A percentile compares a stretch with the other conserved stretches of the same genome.
Conservation (phyloP, 2,329 filamentous ascomycete species). For the Orbilia oligospora region DNA sequence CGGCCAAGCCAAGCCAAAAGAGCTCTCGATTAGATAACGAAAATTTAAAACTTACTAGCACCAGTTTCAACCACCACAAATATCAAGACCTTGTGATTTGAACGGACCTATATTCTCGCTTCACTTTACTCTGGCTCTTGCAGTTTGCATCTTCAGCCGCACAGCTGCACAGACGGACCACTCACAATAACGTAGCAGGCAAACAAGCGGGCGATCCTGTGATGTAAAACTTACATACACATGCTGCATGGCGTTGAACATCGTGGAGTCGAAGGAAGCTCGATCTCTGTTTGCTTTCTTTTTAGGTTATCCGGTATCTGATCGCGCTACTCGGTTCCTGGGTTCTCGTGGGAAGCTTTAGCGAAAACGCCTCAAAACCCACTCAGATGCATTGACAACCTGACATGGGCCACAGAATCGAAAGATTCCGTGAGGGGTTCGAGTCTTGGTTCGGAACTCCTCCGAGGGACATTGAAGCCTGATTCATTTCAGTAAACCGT, state of each 20-base stretch:
- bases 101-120: conserved; percentile 3
- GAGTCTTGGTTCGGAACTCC: conserved; percentile 23
- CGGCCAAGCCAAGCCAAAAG: conserved; percentile 15
- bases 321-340: conserved; percentile 31
- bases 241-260: conserved; percentile 18
- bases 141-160: conserved; percentile 14
- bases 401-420: conserved; percentile 14
- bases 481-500: not conserved
- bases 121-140: conserved; percentile 16
- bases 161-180: not conserved
- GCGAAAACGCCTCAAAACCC: conserved; percentile 31
- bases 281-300: conserved; percentile 16
- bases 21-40: conserved; percentile 28
- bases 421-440: not conserved
- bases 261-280: conserved; percentile 14
- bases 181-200: not conserved
- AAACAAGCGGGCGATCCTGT: conserved; percentile 1
- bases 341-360: conserved; percentile 32
- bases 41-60: conserved; percentile 17
- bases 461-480: conserved; percentile 2
- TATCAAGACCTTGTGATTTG: conserved; percentile 22
- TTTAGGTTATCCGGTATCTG: conserved; percentile 27
- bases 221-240: conserved; percentile 18
- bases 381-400: conserved; percentile 29
- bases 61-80: conserved; percentile 1